A percentile compares a stretch with the other conserved stretches of the same genome.
Evolutionary conservation across 495 filamentous ascomycete genomes (phyloP).

Genomic region (Penicillium riverlandense): DNA sequence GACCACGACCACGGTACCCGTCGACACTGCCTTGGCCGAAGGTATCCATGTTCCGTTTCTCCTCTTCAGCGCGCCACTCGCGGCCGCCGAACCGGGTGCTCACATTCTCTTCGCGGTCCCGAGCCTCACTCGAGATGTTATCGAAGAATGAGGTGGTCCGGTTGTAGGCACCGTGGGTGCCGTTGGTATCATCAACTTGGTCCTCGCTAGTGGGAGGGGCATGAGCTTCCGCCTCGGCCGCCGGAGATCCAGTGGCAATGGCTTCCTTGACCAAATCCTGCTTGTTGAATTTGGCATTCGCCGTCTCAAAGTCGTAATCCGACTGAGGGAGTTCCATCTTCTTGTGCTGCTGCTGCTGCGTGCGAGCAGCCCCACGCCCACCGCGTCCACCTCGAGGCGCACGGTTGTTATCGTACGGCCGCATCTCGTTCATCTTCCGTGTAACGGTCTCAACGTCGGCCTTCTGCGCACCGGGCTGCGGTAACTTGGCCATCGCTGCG

Average conservation of each 20-base stretch:
- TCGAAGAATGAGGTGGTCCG: conserved; percentile 88
- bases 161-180: conserved; percentile 53
- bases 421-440: conserved; percentile 83
- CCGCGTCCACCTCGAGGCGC: conserved; percentile 48
- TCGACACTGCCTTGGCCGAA: conserved; percentile 98
- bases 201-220: conserved; percentile 8
- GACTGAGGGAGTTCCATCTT: conserved; percentile 82
- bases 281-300: conserved; percentile 98
- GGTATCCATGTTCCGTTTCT: conserved; percentile 93
- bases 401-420: conserved; percentile 51
- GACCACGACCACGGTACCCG: conserved; percentile 65
- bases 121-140: conserved; percentile 90
- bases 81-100: conserved; percentile 66
- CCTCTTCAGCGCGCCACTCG: conserved; percentile 87
- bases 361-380: conserved; percentile 50
- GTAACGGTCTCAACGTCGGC: conserved; percentile 67
- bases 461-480: conserved; percentile 39
- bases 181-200: conserved; percentile 21
- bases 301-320: conserved; percentile 87
- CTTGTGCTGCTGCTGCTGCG: conserved; percentile 41
- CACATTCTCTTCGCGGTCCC: conserved; percentile 74
- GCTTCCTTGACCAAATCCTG: conserved; percentile 90
- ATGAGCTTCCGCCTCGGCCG: conserved; percentile 32
- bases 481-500: conserved; percentile 79
- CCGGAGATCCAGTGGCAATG: conserved; percentile 65